These are phyloP conservation scores for Ilex aquifolium DNA, from an alignment of 257 asterid species.

Conservation along the genomic window DNA sequence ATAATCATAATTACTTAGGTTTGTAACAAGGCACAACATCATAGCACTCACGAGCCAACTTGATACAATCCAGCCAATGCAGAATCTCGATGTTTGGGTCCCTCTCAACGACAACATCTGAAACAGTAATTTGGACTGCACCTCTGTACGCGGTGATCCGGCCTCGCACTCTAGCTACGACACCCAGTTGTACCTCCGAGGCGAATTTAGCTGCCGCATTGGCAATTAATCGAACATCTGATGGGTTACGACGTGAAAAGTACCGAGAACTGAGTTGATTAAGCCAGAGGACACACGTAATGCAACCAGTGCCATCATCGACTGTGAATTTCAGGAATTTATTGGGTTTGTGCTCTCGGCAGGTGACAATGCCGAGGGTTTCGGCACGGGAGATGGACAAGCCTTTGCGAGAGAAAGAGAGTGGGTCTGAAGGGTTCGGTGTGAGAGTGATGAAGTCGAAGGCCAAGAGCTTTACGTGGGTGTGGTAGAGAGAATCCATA, in stretches of 20 bases:
- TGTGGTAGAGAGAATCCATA: slow-evolving; percentile 37
- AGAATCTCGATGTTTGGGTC: slow-evolving; percentile 74
- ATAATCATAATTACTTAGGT: no score
- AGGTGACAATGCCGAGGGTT: slow-evolving; percentile 53
- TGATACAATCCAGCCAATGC: slow-evolving; percentile 63
- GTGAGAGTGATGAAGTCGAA: slow-evolving; percentile 44
- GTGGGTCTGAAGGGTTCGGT: slow-evolving; percentile 21
- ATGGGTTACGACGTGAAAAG: slow-evolving; percentile 52
- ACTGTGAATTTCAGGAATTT: slow-evolving; percentile 54
- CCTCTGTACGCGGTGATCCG: slow-evolving; percentile 54
- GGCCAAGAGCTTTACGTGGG: slow-evolving; percentile 63
- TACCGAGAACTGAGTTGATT: slow-evolving; percentile 52
- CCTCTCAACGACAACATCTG: slow-evolving; percentile 58
- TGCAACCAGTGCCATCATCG: slow-evolving; percentile 76
- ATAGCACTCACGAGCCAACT: slow-evolving; percentile 37
- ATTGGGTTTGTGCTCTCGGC: slow-evolving; percentile 52
- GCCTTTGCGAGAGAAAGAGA: slow-evolving; percentile 43
- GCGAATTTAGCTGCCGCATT: slow-evolving; percentile 34
- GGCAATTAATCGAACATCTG: slow-evolving; percentile 73
- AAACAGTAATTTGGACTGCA: slow-evolving; percentile 55
- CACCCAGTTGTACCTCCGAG: slow-evolving; percentile 51
- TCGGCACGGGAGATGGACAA: slow-evolving; percentile 51
- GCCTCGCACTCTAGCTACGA: slow-evolving; percentile 70
- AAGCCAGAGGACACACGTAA: slow-evolving; percentile 74
- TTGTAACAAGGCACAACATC: slow-evolving; percentile 1